Percentiles rank a stretch among this genome's conserved stretches.
Conservation (phyloP, 2,329 filamentous ascomycete species). For the Ceratocystis huliohia region DNA sequence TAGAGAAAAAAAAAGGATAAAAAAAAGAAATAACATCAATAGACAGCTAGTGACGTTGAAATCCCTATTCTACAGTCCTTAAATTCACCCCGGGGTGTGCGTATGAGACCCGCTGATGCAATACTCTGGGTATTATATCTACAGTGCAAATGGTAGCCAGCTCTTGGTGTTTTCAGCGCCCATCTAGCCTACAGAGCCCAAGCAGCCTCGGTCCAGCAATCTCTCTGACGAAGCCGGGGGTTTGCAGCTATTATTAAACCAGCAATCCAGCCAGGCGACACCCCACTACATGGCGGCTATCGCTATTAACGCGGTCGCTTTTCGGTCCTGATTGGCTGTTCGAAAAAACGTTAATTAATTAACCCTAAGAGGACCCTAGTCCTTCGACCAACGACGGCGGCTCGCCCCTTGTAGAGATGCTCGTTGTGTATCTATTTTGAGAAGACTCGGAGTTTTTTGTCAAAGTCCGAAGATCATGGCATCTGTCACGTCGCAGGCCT, state of each 20-base stretch:
- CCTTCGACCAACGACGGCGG: background rate
- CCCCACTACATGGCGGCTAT: background rate
- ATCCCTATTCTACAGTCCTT: background rate
- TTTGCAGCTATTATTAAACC: constrained; percentile 1
- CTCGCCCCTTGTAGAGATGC: background rate
- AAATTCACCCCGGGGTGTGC: background rate
- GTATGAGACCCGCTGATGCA: background rate
- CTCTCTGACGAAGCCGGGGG: no score
- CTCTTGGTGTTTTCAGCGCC: background rate
- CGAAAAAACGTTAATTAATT: background rate
- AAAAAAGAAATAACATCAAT: constrained; percentile 6
- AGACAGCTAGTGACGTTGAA: constrained; percentile 2
- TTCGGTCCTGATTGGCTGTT: background rate
- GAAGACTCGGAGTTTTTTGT: background rate
- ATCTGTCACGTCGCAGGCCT: background rate
- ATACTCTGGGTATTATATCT: background rate
- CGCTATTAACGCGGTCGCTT: background rate
- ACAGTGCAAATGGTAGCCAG: background rate
- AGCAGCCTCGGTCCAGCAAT: background rate
- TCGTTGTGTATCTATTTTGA: background rate
- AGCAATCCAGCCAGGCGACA: background rate
- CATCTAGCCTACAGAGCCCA: background rate
- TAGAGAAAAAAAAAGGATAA: background rate
- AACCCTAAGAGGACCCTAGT: background rate
- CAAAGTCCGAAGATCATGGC: background rate